phyloP scores from a whole-genome alignment of 2,329 filamentous ascomycete genomes.

The Mollisia scopiformis region DNA sequence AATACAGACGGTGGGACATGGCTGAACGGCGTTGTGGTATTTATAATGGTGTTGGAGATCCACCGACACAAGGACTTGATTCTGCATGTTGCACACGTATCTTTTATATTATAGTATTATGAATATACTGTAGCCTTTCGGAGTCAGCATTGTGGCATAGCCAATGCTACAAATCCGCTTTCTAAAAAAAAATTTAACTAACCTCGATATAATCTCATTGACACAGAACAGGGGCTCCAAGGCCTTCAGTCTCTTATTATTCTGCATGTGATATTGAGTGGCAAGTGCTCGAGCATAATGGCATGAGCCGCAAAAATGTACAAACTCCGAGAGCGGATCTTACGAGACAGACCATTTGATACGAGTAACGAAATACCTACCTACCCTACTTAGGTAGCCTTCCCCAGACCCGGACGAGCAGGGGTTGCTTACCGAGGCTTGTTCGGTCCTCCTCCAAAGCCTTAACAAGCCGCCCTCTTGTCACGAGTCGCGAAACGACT shows the following conservation, averaged over 20 bases:
- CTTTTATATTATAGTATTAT: not conserved
- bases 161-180: not conserved
- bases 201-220: too few species aligned
- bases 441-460: not conserved
- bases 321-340: too few species aligned
- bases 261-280: not conserved
- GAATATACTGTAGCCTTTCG: not conserved
- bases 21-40: slow-evolving; percentile 20
- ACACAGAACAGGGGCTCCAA: too few species aligned
- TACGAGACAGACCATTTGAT: too few species aligned
- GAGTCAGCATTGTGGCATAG: not conserved
- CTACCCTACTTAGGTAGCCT: too few species aligned
- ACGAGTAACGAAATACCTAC: too few species aligned
- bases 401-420: not conserved
- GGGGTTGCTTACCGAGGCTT: slow-evolving; percentile 13
- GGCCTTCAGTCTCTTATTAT: too few species aligned
- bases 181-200: too few species aligned
- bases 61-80: slow-evolving; percentile 25
- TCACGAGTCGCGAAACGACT: slow-evolving; percentile 11
- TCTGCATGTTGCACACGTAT: slow-evolving; percentile 2
- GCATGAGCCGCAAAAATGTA: too few species aligned
- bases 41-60: slow-evolving; percentile 22
- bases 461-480: slow-evolving; percentile 13
- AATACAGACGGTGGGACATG: slow-evolving; percentile 29
- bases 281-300: too few species aligned